Percentiles rank a stretch among this genome's conserved stretches.
These are phyloP conservation scores for Phytophthora tentaculata DNA, from an alignment of 352 stramenopile genomes.

Conservation along the genomic window DNA sequence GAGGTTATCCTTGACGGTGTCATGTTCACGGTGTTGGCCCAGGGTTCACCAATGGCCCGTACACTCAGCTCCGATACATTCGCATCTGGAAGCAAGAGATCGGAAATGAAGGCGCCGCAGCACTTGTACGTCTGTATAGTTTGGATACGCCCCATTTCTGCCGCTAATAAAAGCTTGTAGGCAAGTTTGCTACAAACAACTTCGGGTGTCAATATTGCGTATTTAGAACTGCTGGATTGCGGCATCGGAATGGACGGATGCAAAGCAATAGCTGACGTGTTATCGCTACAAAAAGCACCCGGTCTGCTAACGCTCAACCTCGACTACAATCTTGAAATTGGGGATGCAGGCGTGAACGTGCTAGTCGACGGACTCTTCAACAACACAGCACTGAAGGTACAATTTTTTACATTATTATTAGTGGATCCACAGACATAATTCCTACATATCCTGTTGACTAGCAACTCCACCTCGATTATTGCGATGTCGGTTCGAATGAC, in stretches of 20 bases:
- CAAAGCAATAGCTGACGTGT: slow-evolving; percentile 52
- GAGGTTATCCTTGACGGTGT: slow-evolving; percentile 53
- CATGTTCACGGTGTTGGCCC: slow-evolving; percentile 60
- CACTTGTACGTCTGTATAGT: slow-evolving; percentile 55
- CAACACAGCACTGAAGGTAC: slow-evolving; percentile 72
- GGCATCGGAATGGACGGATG: slow-evolving; percentile 71
- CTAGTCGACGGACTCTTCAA: slow-evolving; percentile 76
- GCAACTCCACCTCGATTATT: slow-evolving; percentile 86
- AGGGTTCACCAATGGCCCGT: slow-evolving; percentile 67
- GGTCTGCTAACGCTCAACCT: slow-evolving; percentile 80
- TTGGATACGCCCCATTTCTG: not conserved
- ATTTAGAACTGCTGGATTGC: slow-evolving; percentile 82
- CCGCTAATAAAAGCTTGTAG: slow-evolving; percentile 22
- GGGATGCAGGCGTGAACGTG: slow-evolving; percentile 53
- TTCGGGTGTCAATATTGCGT: slow-evolving; percentile 70
- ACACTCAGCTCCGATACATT: slow-evolving; percentile 74
- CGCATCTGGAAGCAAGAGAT: slow-evolving; percentile 86
- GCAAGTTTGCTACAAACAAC: slow-evolving; percentile 50
- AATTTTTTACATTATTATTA: not conserved
- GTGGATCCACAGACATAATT: not conserved
- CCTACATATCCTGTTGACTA: slow-evolving; percentile 20
- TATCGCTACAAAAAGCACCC: slow-evolving; percentile 57
- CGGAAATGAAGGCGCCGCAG: slow-evolving; percentile 70
- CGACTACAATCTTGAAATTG: slow-evolving; percentile 73
- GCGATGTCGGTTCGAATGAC: slow-evolving; percentile 45